Conservation (phyloP, 768 basidiomycete genomes). For the Boletus subparvulus region DNA sequence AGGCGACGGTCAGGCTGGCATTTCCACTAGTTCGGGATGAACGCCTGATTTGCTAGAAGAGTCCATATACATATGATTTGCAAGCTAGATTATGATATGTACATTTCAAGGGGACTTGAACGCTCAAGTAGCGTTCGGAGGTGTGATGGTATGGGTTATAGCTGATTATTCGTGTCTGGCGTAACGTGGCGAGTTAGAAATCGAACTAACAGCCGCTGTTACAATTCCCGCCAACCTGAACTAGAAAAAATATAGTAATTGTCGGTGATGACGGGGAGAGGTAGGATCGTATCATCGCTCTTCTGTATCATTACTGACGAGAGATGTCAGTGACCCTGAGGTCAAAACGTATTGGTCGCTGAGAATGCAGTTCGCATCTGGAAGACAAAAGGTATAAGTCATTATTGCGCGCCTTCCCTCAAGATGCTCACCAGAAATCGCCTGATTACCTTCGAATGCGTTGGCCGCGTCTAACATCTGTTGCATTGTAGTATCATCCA, state of each 20-base stretch:
- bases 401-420: neutral
- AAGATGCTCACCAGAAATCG: slow-evolving; percentile 1
- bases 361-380: neutral
- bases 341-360: neutral
- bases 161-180: neutral
- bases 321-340: neutral
- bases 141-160: neutral
- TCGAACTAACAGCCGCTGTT: slow-evolving; percentile 10
- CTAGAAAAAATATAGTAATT: neutral
- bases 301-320: neutral
- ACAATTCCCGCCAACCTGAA: neutral
- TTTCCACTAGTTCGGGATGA: no score
- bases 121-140: neutral
- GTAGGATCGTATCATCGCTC: neutral
- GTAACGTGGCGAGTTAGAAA: neutral
- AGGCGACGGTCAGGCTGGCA: no score
- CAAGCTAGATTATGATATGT: neutral
- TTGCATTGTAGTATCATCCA: slow-evolving; percentile 3
- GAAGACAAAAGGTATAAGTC: neutral
- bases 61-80: neutral
- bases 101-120: neutral
- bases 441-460: neutral
- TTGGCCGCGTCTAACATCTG: slow-evolving; percentile 1
- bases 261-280: neutral
- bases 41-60: no score